Evolutionary conservation across 208 protist species (phyloP).

Genomic region (Leishmania tropica): DNA sequence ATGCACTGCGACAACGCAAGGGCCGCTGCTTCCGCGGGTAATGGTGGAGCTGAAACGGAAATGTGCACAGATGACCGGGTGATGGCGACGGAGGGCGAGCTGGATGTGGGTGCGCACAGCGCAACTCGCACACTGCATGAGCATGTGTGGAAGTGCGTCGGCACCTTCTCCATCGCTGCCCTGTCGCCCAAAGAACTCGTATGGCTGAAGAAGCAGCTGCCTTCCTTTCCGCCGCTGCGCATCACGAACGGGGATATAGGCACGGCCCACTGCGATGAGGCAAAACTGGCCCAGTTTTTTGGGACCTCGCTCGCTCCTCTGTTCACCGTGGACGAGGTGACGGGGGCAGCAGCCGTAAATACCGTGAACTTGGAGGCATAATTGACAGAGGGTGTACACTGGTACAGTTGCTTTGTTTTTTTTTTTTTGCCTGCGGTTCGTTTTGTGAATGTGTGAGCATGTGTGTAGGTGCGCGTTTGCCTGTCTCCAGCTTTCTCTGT

Average conservation of each 20-base stretch:
- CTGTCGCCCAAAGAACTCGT: constrained; percentile 57
- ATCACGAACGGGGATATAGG: constrained; percentile 46
- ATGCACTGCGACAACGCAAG: not conserved
- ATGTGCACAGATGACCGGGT: not conserved
- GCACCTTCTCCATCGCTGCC: constrained; percentile 32
- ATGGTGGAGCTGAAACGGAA: not conserved
- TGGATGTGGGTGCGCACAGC: not conserved
- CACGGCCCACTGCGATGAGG: constrained; percentile 35
- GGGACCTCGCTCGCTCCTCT: constrained; percentile 37
- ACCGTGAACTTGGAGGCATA: not conserved
- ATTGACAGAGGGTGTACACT: not conserved
- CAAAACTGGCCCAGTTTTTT: constrained; percentile 37
- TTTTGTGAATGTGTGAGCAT: not conserved
- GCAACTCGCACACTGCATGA: not conserved
- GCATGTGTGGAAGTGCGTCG: constrained; percentile 41
- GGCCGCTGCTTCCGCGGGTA: not conserved
- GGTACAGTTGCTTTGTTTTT: not conserved
- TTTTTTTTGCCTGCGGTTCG: too few species aligned
- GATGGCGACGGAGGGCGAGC: not conserved
- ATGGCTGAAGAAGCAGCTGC: constrained; percentile 66
- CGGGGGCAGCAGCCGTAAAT: not conserved
- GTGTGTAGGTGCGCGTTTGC: not conserved
- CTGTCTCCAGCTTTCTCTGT: not conserved
- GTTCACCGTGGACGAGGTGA: constrained; percentile 28
- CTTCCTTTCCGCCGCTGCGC: constrained; percentile 46